Evolutionary conservation across 345 rosid genomes (phyloP).

Genomic region (Tarenaya hassleriana): DNA sequence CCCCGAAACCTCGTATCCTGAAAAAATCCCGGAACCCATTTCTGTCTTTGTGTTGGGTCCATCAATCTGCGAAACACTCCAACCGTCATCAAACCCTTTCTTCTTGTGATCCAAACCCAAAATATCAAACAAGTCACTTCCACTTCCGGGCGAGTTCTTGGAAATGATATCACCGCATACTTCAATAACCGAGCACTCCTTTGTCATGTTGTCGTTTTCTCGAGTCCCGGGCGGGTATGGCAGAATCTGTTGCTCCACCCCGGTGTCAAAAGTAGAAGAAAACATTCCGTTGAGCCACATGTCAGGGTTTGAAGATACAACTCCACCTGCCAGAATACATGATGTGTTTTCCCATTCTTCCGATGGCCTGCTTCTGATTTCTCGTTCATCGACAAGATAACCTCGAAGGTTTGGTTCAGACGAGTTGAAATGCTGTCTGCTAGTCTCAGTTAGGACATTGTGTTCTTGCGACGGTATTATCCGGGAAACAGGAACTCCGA

Average conservation of each 20-base stretch:
- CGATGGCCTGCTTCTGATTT: neutral
- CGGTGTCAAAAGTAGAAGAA: constrained; percentile 27
- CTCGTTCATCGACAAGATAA: constrained; percentile 17
- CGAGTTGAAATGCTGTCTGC: constrained; percentile 39
- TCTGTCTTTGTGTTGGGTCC: constrained; percentile 29
- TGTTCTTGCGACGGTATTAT: no score
- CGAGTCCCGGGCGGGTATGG: constrained; percentile 21
- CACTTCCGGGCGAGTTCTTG: constrained; percentile 50
- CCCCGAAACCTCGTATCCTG: constrained; percentile 34
- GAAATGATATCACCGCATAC: constrained; percentile 29
- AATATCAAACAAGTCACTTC: constrained; percentile 74
- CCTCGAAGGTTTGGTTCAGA: constrained; percentile 22
- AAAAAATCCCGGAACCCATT: constrained; percentile 31
- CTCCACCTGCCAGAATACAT: neutral
- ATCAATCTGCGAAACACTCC: constrained; percentile 27
- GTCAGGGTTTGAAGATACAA: constrained; percentile 32
- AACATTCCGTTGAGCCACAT: constrained; percentile 29
- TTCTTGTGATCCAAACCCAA: constrained; percentile 74
- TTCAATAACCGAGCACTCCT: neutral
- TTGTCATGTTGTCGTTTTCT: constrained; percentile 11
- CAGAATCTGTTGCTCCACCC: constrained; percentile 36
- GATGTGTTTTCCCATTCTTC: constrained; percentile 23
- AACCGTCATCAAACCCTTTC: constrained; percentile 37
- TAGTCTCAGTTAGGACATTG: constrained; percentile 18
- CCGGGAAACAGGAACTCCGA: constrained; percentile 21